phyloP scores from a whole-genome alignment of 257 asterid genomes.

The Fraxinus quadrangulata region DNA sequence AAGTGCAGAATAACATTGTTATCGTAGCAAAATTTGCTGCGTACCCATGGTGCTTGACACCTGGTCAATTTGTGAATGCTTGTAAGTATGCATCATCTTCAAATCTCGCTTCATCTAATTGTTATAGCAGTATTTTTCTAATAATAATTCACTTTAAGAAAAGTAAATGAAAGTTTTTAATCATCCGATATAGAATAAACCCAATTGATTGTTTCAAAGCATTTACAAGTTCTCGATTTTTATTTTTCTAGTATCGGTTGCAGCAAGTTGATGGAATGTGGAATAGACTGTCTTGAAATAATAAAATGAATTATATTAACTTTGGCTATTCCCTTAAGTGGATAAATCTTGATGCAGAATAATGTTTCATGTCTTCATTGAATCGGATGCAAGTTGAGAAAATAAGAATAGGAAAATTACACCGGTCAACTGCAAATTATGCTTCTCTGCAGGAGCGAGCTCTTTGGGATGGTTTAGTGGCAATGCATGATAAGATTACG shows the following conservation, averaged over 20 bases:
- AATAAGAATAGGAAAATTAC: slow-evolving; percentile 90
- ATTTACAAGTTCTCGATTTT: neutral
- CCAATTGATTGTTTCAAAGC: neutral
- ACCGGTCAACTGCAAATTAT: slow-evolving; percentile 97
- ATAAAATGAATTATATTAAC: neutral
- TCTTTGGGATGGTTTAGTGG: slow-evolving; percentile 99
- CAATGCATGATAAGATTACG: slow-evolving; percentile 96
- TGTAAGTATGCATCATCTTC: slow-evolving; percentile 58
- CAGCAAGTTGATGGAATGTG: neutral
- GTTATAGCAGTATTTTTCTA: no score
- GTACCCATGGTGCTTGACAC: slow-evolving; percentile 94
- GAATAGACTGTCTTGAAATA: neutral
- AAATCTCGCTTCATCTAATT: no score
- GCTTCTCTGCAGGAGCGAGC: slow-evolving; percentile 93
- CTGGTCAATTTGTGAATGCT: slow-evolving; percentile 84
- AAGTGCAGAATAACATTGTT: slow-evolving; percentile 50
- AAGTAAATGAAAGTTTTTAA: neutral
- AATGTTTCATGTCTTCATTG: slow-evolving; percentile 64
- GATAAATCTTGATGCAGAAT: neutral
- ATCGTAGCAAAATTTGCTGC: slow-evolving; percentile 96
- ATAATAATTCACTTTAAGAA: no score
- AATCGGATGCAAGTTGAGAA: slow-evolving; percentile 74
- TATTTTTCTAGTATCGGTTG: neutral
- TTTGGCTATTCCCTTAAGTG: neutral
- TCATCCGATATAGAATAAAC: neutral